Conservation (phyloP, 768 basidiomycete species). For the Kwoniella sp. region DNA sequence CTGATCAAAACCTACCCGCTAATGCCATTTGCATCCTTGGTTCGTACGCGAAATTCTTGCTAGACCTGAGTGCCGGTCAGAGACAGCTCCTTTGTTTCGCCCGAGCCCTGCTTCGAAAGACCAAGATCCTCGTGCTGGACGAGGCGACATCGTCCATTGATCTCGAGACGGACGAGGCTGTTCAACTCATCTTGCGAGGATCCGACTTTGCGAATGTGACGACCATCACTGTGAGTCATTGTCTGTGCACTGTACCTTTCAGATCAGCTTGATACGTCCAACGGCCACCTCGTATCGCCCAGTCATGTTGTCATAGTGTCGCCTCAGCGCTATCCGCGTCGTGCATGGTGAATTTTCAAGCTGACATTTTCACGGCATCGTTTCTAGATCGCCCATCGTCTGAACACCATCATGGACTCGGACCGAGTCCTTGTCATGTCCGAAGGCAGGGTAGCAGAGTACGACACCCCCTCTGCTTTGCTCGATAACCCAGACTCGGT, state of each 20-base stretch:
- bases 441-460: conserved; percentile 78
- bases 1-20: conserved; percentile 66
- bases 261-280: too few species aligned
- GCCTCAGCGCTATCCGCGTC: too few species aligned
- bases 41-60: conserved; percentile 32
- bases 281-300: too few species aligned
- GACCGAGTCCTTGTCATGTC: conserved; percentile 81
- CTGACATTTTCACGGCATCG: background rate
- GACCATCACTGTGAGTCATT: conserved; percentile 64
- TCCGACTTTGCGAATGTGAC: conserved; percentile 76
- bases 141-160: conserved; percentile 90
- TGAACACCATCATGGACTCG: conserved; percentile 71
- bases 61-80: conserved; percentile 81
- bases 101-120: conserved; percentile 76
- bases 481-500: conserved; percentile 60
- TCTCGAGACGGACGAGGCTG: conserved; percentile 82
- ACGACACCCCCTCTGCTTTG: conserved; percentile 70
- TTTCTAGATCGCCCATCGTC: conserved; percentile 42
- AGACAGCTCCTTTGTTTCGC: conserved; percentile 87
- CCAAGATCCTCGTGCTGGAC: conserved; percentile 88
- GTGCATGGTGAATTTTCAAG: background rate
- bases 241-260: conserved; percentile 3
- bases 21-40: background rate
- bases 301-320: too few species aligned
- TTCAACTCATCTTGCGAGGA: conserved; percentile 84